Evolutionary conservation across 2,329 filamentous ascomycete genomes (phyloP).

Genomic region (Paraconiothyrium brasiliense): DNA sequence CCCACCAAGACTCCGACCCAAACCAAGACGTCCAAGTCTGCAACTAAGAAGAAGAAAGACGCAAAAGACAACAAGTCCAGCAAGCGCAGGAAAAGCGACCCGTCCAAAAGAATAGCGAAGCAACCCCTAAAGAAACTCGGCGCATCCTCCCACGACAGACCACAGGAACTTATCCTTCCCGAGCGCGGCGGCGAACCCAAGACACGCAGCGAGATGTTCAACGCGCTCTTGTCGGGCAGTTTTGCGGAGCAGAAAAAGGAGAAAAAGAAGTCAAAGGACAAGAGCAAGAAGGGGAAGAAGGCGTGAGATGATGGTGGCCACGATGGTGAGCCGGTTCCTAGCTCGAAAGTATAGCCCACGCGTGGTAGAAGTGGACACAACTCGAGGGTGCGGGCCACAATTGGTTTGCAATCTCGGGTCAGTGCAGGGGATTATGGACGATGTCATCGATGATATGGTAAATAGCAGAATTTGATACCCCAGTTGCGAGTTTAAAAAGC

Average conservation of each 20-base stretch:
- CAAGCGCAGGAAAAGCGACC: slow-evolving; percentile 16
- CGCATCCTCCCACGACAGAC: background rate
- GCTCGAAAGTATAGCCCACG: background rate
- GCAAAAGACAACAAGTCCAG: slow-evolving; percentile 24
- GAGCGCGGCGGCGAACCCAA: slow-evolving; percentile 28
- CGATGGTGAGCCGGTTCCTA: background rate
- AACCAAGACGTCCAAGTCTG: slow-evolving; percentile 16
- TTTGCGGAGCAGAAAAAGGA: slow-evolving; percentile 25
- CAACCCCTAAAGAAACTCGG: background rate
- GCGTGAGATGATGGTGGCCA: slow-evolving; percentile 9
- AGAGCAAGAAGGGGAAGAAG: slow-evolving; percentile 17
- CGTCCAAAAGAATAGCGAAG: background rate
- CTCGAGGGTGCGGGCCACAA: no score
- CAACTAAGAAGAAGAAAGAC: slow-evolving; percentile 13
- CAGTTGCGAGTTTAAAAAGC: background rate
- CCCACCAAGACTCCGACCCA: background rate
- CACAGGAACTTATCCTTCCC: slow-evolving; percentile 21
- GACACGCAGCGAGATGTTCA: slow-evolving; percentile 38
- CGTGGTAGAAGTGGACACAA: no score
- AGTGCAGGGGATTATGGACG: no score
- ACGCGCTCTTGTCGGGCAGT: slow-evolving; percentile 31
- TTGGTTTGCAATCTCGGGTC: no score
- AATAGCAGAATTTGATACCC: background rate
- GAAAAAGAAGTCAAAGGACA: slow-evolving; percentile 11
- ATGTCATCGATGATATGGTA: background rate